phyloP scores from a whole-genome alignment of 768 basidiomycete genomes.

The Amylocystis lapponica region DNA sequence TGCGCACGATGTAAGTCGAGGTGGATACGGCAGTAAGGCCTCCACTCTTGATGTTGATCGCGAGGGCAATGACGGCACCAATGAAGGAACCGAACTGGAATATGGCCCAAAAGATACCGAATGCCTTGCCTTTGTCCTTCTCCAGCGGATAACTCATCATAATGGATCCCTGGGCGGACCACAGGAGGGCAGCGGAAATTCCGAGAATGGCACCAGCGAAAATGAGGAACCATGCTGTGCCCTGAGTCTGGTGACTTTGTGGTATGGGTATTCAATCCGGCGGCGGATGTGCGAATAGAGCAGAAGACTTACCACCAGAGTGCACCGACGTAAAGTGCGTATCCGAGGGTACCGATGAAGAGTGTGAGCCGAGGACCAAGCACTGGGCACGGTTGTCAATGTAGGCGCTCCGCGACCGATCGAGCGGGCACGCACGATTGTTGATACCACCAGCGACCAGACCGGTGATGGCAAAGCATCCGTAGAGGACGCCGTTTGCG shows the following conservation, averaged over 20 bases:
- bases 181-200: constrained; percentile 43
- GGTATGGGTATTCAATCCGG: not conserved
- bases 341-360: constrained; percentile 45
- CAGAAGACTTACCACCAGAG: constrained; percentile 33
- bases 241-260: constrained; percentile 32
- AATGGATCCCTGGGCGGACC: constrained; percentile 46
- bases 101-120: constrained; percentile 49
- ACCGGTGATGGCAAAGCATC: constrained; percentile 36
- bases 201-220: constrained; percentile 46
- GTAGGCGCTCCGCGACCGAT: not conserved
- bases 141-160: constrained; percentile 56
- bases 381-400: constrained; percentile 15
- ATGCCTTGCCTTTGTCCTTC: constrained; percentile 48
- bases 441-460: constrained; percentile 34
- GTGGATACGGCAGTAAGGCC: constrained; percentile 31
- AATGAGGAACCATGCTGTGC: constrained; percentile 40
- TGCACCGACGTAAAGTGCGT: constrained; percentile 44
- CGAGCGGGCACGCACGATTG: constrained; percentile 22
- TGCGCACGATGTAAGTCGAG: constrained; percentile 33
- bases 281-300: not conserved
- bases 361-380: constrained; percentile 48
- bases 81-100: constrained; percentile 41
- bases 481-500: constrained; percentile 38
- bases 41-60: constrained; percentile 33
- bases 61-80: constrained; percentile 38